A percentile compares a stretch with the other conserved stretches of the same genome.
Evolutionary conservation across 2,329 filamentous ascomycete genomes (phyloP).

Genomic region (Cryphonectria japonica): DNA sequence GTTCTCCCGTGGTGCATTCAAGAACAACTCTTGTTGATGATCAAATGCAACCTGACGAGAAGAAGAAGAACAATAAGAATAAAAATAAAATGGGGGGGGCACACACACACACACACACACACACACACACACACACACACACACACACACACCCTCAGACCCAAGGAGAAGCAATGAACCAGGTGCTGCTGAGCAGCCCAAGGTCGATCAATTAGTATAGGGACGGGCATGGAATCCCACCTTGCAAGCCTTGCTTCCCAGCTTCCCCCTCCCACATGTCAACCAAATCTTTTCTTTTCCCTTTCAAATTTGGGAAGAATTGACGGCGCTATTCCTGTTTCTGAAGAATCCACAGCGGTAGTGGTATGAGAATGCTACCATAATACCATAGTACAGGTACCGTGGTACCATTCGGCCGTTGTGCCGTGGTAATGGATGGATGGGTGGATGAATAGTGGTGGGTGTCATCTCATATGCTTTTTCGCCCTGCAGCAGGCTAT

Average conservation of each 20-base stretch:
- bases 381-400: neutral
- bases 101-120: no score
- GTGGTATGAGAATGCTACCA: neutral
- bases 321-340: slow-evolving; percentile 13
- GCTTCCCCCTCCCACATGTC: neutral
- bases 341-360: neutral
- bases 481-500: neutral
- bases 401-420: neutral
- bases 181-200: no score
- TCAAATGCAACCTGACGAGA: neutral
- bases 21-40: neutral
- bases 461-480: neutral
- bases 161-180: no score
- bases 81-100: neutral
- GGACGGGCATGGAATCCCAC: neutral
- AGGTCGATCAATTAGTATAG: neutral
- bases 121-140: no score
- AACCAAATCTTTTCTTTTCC: neutral
- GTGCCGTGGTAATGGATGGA: neutral
- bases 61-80: neutral
- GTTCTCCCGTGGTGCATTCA: neutral
- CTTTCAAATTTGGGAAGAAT: neutral
- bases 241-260: neutral
- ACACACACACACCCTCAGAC: no score
- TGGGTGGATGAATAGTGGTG: neutral